Evolutionary conservation across 1,284 basidiomycete species (phyloP), one percentile per base, ranked within the genome.

Genomic region (Apiotrichum sp.): DNA sequence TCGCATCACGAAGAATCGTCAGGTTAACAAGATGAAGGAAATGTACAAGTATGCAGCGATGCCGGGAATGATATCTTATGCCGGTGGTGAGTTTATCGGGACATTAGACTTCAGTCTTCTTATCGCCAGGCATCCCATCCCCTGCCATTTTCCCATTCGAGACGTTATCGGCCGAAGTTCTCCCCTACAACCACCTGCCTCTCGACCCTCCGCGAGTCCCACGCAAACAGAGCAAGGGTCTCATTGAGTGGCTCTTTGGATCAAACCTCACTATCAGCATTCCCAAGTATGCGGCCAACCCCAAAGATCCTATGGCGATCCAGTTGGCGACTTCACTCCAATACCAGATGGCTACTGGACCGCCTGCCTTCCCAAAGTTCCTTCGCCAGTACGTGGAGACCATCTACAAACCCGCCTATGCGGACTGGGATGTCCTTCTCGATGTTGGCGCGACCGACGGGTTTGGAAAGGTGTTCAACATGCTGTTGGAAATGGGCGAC

Each of bases 391-490:
- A 89, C 65, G 80, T 82, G 3, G 70, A 66, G 43, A 81, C 79
- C 54, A 82, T 89, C 1, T 88, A 82, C 72, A 78, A 81, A 57
- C 89, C 88, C 0, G 86, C 77, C 0, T 88, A 87, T 69, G 68
- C 75, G n/a, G 82, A 89, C 68, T 88, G 80, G 71, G 76, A 80
- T 7, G 82, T 81, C 2, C 68, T 89, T 16, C 68, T 86, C 8
- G 82, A 87, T 61, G 81, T 81, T 10, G 88, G 88, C 14, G 87
- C 88, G 59, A 92, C 89, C 0, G 89, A 89, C 67, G 88, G 82
- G 39, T 83, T 71, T 64, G 73, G 56, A 59, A 77, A 78, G 59
- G 70, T 73, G 48, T 65, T 67, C 51, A 57, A 62, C 70, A 59
- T 88, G 84, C 74, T 92, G 11, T 83, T 84, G 68, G 86, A 91